Conservation (phyloP, 2,329 filamentous ascomycete species). For the Alternaria triticina region DNA sequence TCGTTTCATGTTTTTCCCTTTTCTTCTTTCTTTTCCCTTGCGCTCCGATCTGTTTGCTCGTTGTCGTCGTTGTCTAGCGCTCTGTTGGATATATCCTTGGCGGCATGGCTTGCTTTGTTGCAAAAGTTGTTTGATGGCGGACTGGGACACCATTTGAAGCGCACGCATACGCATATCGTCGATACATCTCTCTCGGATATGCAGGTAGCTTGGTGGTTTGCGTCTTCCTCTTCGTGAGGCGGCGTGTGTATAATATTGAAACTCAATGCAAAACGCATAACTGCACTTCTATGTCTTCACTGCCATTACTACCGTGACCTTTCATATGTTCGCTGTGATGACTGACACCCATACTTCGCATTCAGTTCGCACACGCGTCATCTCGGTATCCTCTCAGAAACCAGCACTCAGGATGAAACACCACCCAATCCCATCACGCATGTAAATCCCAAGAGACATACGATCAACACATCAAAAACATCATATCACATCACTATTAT, state of each 20-base stretch:
- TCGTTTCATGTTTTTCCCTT: constrained; percentile 5
- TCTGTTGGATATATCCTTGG: constrained; percentile 1
- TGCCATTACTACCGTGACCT: not conserved
- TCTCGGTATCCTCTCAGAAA: not conserved
- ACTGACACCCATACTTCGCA: not conserved
- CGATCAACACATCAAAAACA: not conserved
- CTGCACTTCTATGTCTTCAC: not conserved
- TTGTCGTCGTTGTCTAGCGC: not conserved
- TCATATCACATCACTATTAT: not conserved
- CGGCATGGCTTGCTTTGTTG: not conserved
- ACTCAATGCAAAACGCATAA: constrained; percentile 1
- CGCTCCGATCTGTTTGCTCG: not conserved
- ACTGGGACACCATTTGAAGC: not conserved
- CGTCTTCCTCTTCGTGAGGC: not conserved
- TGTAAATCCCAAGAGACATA: not conserved
- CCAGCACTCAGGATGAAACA: not conserved
- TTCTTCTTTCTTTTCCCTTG: not conserved
- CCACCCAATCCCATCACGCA: not conserved
- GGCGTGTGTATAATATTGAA: not conserved
- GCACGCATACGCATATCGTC: not conserved
- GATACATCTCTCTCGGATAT: not conserved
- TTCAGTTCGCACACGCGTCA: not conserved
- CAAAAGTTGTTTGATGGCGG: constrained; percentile 1
- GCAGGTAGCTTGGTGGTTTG: not conserved
- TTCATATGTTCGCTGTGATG: not conserved